A percentile compares a stretch with the other conserved stretches of the same genome.
These are phyloP conservation scores for Aphanomyces cochlioides DNA, from an alignment of 352 stramenopile genomes.

Conservation along the genomic window DNA sequence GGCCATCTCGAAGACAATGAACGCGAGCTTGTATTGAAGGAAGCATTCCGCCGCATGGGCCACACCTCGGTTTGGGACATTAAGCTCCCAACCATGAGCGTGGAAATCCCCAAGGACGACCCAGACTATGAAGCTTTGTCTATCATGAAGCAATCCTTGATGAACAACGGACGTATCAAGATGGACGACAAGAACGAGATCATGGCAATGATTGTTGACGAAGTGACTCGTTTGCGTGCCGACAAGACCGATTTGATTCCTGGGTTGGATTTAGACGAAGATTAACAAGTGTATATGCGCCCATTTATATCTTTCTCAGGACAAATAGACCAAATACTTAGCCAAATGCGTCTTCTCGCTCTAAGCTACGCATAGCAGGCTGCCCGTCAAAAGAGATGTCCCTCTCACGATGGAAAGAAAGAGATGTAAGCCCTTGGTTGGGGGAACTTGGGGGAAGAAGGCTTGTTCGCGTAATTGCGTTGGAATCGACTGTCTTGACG, in stretches of 20 bases:
- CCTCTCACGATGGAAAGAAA: too few species aligned
- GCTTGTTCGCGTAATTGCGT: too few species aligned
- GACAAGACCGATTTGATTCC: constrained; percentile 85
- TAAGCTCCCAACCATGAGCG: constrained; percentile 66
- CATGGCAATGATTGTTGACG: constrained; percentile 72
- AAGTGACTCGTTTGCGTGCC: constrained; percentile 74
- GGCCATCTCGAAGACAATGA: constrained; percentile 43
- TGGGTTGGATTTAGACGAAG: constrained; percentile 45
- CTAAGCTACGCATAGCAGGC: not conserved
- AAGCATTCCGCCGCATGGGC: constrained; percentile 70
- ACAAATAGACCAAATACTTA: not conserved
- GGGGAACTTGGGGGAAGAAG: too few species aligned
- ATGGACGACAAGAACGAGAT: constrained; percentile 89
- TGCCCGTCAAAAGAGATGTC: not conserved
- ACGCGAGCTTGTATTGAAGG: constrained; percentile 64
- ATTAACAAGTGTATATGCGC: constrained; percentile 24
- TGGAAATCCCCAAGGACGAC: constrained; percentile 59
- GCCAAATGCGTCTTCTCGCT: not conserved
- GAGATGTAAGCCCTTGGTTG: not conserved
- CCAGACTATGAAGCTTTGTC: constrained; percentile 75
- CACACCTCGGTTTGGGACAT: constrained; percentile 71
- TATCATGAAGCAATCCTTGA: constrained; percentile 86
- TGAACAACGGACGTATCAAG: constrained; percentile 84
- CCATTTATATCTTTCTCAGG: not conserved
- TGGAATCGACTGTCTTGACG: too few species aligned